A percentile compares a stretch with the other conserved stretches of the same genome.
Evolutionary conservation across 768 basidiomycete genomes (phyloP).

Genomic region (Lactarius pseudohatsudake): DNA sequence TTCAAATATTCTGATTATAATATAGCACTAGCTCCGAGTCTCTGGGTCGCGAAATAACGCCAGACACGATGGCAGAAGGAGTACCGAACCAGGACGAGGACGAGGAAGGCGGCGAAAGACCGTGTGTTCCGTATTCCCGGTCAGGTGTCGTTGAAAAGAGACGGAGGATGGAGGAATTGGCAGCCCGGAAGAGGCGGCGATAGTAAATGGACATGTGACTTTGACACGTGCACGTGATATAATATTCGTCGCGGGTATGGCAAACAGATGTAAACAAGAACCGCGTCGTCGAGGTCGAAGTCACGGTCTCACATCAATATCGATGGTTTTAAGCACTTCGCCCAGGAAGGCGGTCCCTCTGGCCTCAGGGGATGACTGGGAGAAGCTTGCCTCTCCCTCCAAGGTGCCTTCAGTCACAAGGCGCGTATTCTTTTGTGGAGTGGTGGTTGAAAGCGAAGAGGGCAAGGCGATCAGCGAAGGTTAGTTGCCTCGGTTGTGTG

Average conservation of each 20-base stretch:
- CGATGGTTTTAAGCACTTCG: constrained; percentile 66
- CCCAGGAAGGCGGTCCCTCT: constrained; percentile 75
- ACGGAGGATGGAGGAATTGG: constrained; percentile 16
- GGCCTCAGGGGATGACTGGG: constrained; percentile 62
- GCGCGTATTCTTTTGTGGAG: constrained; percentile 86
- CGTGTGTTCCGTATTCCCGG: constrained; percentile 7
- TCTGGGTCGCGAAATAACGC: constrained; percentile 2
- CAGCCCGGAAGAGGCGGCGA: constrained; percentile 6
- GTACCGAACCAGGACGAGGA: not conserved
- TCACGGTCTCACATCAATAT: constrained; percentile 4
- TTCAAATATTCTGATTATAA: not conserved
- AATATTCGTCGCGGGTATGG: constrained; percentile 10
- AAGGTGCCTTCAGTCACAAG: constrained; percentile 52
- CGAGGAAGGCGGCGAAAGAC: not conserved
- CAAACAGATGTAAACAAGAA: constrained; percentile 26
- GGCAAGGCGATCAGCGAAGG: constrained; percentile 69
- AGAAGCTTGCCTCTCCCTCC: constrained; percentile 41
- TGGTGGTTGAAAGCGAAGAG: constrained; percentile 82
- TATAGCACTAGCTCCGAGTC: not conserved
- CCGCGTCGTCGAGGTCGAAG: not conserved
- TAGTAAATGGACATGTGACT: constrained; percentile 14
- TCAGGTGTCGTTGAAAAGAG: constrained; percentile 18
- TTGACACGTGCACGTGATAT: constrained; percentile 27
- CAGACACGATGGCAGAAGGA: constrained; percentile 4
- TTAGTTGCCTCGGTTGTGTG: constrained; percentile 34